Conservation (phyloP, 2,329 filamentous ascomycete species). For the Rhynchosporium secalis region DNA sequence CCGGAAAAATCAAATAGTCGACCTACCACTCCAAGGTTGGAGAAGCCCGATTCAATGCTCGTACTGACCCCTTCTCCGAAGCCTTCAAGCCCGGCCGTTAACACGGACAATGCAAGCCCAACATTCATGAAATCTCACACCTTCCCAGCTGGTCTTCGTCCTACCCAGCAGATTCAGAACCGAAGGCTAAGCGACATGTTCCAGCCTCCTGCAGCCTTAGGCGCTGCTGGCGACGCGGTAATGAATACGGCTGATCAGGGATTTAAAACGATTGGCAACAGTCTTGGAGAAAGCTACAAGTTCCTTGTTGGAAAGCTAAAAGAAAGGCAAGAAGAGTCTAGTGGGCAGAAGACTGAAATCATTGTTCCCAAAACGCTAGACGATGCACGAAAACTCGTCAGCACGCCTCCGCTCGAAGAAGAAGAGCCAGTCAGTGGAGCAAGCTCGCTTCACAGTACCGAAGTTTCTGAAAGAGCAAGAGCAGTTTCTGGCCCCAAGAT, state of each 20-base stretch:
- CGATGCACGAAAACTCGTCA: constrained; percentile 86
- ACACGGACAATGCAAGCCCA: constrained; percentile 34
- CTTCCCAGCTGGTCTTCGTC: constrained; percentile 37
- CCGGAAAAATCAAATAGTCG: constrained; percentile 57
- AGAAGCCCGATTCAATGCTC: constrained; percentile 33
- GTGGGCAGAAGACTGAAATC: constrained; percentile 50
- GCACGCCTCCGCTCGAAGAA: constrained; percentile 58
- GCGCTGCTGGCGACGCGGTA: constrained; percentile 80
- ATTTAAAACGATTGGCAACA: constrained; percentile 87
- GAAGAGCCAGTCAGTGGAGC: constrained; percentile 48
- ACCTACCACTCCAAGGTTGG: constrained; percentile 48
- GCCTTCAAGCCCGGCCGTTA: constrained; percentile 30
- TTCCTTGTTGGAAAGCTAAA: constrained; percentile 87
- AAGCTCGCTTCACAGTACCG: constrained; percentile 49
- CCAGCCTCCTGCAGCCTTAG: constrained; percentile 78
- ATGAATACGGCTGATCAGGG: constrained; percentile 88
- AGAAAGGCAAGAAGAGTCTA: constrained; percentile 58
- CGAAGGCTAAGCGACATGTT: constrained; percentile 82
- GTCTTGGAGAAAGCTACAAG: constrained; percentile 88
- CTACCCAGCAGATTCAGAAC: constrained; percentile 54
- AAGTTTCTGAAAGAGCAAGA: constrained; percentile 35
- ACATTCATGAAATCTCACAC: constrained; percentile 40
- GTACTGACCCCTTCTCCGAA: constrained; percentile 39
- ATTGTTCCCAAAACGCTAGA: constrained; percentile 84
- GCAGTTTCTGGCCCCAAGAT: constrained; percentile 41